Conservation (phyloP, 2,329 filamentous ascomycete species). For the Penicillium sp. region DNA sequence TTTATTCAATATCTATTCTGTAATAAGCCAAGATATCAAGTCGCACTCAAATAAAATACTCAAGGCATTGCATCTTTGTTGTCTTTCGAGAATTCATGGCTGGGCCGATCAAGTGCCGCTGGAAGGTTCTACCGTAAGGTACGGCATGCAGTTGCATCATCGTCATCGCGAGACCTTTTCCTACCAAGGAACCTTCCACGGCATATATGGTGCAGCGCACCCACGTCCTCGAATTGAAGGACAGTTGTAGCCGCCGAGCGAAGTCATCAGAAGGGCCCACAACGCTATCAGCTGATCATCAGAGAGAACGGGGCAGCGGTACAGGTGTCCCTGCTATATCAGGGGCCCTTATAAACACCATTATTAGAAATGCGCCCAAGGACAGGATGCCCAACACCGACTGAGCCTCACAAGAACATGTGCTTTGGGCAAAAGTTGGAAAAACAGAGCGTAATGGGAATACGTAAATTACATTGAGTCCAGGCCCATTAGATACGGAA, state of each 20-base stretch:
- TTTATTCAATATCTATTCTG: too few relatives aligned
- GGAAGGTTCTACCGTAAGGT: constrained; percentile 14
- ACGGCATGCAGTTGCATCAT: constrained; percentile 13
- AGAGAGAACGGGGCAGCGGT: neutral
- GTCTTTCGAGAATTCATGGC: neutral
- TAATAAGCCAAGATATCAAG: neutral
- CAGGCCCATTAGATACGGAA: neutral
- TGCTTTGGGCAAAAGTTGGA: neutral
- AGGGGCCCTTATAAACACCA: neutral
- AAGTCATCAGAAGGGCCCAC: constrained; percentile 1
- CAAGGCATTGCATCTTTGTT: neutral
- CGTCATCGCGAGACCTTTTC: constrained; percentile 9
- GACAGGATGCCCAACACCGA: neutral
- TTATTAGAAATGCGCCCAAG: neutral
- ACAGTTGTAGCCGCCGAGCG: neutral
- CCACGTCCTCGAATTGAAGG: neutral
- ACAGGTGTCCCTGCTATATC: neutral
- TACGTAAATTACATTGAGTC: neutral
- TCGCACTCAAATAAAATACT: neutral
- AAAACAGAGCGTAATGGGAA: neutral
- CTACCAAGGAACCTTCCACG: neutral
- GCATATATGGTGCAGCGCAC: neutral
- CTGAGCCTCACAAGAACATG: constrained; percentile 1
- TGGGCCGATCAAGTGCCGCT: constrained; percentile 7
- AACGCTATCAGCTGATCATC: constrained; percentile 5